Evolutionary conservation across 805 yeast genomes (phyloP).

Genomic region (Candida ulmi): DNA sequence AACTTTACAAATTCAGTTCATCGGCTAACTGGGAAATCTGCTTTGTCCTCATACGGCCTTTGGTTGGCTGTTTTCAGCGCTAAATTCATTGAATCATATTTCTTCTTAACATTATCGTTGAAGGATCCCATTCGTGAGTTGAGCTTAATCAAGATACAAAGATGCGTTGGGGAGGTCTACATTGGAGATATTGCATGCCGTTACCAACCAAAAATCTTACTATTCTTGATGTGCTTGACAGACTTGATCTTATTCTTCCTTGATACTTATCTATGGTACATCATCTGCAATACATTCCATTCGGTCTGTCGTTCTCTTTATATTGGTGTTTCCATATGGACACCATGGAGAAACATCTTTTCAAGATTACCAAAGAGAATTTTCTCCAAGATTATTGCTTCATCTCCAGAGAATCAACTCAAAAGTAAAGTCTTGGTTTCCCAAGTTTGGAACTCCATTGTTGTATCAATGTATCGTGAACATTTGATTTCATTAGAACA

Average conservation of each 20-base stretch:
- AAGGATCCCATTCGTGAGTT: conserved; percentile 71
- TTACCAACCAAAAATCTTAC: conserved; percentile 50
- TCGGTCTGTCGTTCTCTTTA: conserved; percentile 68
- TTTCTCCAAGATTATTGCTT: conserved; percentile 54
- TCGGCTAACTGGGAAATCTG: conserved; percentile 44
- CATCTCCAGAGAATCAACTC: conserved; percentile 80
- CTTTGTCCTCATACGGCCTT: conserved; percentile 58
- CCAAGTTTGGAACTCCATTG: conserved; percentile 98
- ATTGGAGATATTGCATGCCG: conserved; percentile 49
- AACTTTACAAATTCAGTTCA: conserved; percentile 59
- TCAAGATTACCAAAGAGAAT: conserved; percentile 74
- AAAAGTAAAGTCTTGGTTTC: conserved; percentile 96
- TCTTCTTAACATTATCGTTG: conserved; percentile 66
- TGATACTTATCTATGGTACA: conserved; percentile 84
- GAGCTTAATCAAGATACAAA: conserved; percentile 44
- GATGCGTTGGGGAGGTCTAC: conserved; percentile 58
- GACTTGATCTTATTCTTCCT: conserved; percentile 68
- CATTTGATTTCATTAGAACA: conserved; percentile 96
- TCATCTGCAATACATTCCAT: conserved; percentile 69
- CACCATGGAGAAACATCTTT: conserved; percentile 83
- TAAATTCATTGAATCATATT: conserved; percentile 73
- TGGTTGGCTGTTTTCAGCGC: conserved; percentile 66
- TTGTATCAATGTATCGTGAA: conserved; percentile 98
- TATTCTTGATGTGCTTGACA: conserved; percentile 48
- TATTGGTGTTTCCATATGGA: conserved; percentile 78